Base-by-base conservation (phyloP, 179 eudicot species). In the Spergularia azorica region DNA sequence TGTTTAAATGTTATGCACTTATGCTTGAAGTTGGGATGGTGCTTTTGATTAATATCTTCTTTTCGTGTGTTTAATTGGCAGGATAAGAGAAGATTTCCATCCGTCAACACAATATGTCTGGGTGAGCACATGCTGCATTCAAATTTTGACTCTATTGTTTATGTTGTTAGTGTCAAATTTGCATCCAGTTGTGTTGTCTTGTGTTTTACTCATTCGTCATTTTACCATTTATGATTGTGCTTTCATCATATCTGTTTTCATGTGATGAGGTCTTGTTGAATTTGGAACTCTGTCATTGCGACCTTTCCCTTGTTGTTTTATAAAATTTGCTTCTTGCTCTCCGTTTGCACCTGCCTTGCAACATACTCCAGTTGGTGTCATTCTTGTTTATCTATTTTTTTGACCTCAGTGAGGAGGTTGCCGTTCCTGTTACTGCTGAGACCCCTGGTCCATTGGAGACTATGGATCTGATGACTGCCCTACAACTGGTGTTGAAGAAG, bases 401-500 rank as follows among this genome's bases (percentile, higher is more conserved):
- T 3, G 0, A 0, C 2, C 21, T 60, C 48, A 83, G 86, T 74
- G 86, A 83, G 76, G 86, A 83, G 13, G 81, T 43, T 67, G 81
- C 63, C 57, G 77, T 46, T 46, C 76, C 79, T 67, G 77, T 54
- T 38, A 32, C 67, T 18, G 79, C 72, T 72, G 79, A 76, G 73
- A 65, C 79, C 70, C 82, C 82, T 0, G 70, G 77, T 72, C 84
- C 82, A 26, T 16, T 78, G 66, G 84, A 84, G 87, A 57, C 87
- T 4, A 74, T 84, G 84, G 84, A 85, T 69, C 75, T 78, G 39
- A 85, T 66, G 73, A 85, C 88, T 12, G 88, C 84, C 39, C 82
- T 85, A 70, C 86, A 85, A 75, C 82, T 85, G 2, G 88, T 85
- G 17, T 46, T 85, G 70, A 85, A 77, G 80, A 85, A 85, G 55